Base-by-base conservation (phyloP, 441 rosid genomes). In the Syzygium malaccense region DNA sequence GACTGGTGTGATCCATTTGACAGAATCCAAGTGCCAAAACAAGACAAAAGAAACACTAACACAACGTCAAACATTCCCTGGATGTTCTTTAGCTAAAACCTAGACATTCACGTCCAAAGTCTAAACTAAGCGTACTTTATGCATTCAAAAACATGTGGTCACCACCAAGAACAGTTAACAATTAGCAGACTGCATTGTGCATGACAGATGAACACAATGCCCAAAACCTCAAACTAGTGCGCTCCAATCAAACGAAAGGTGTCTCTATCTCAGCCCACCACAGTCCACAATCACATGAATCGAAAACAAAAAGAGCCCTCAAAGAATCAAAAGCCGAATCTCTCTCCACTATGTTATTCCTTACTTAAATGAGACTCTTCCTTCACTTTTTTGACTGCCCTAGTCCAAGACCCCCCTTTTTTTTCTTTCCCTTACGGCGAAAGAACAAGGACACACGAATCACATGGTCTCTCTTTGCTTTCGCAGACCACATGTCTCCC, bases 321-420 rank as follows among this genome's bases (percentile, higher is more conserved):
- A 51, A 8, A 83, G 54, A 83, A 83, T 53, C 53, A 45, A n/a
- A 53, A 54, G 33, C 83, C 0, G 30, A 85, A 85, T 54, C 55
- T 48, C 86, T 84, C 32, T 80, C 85, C 19, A 12, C 15, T 85
- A 54, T 55, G 19, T 32, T 41, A 85, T 85, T 45, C 87, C 26
- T 55, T 55, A 14, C 87, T 54, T 54, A 85, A 54, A 54, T 85
- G 87, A 54, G 41, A 58, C 66, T 55, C 60, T 25, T 45, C 60
- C 83, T 64, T 64, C 88, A 41, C 91, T 88, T 93, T 93, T 93
- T 94, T 68, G 95, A 94, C 95, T 92, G 90, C 88, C 41, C 55
- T 89, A 89, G 93, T 93, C 94, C 94, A 92, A 92, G 90, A 88
- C 88, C 62, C 88, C 90, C 89, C 92, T 32, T 55, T 33, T 55